Conservation (phyloP, 306 rosid genomes). For the Corylus americana region DNA sequence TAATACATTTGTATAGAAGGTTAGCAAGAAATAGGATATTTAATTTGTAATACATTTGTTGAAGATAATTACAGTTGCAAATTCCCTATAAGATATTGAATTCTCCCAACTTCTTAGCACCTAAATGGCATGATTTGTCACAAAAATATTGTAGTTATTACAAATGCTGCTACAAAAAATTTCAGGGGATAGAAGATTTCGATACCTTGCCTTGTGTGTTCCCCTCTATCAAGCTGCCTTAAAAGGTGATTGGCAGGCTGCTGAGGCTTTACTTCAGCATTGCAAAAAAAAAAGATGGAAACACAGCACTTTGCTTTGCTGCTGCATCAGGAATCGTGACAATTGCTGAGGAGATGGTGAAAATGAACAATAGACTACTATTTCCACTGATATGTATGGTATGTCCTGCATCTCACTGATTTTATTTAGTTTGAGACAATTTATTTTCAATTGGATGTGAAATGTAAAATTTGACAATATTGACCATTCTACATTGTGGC, state of each 20-base stretch:
- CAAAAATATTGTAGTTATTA: neutral
- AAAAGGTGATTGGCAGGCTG: neutral
- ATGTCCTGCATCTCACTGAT: neutral
- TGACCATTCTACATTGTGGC: neutral
- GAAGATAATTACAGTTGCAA: too few relatives aligned
- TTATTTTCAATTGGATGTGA: neutral
- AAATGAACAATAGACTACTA: neutral
- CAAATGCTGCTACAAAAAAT: neutral
- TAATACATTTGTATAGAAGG: too few relatives aligned
- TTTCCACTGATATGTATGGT: conserved; percentile 8
- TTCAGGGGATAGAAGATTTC: neutral
- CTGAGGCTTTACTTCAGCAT: neutral
- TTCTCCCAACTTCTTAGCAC: neutral
- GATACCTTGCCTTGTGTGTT: neutral
- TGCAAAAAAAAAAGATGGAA: neutral
- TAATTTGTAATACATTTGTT: too few relatives aligned
- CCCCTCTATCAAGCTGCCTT: neutral
- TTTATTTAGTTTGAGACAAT: neutral
- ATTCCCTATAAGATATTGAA: neutral
- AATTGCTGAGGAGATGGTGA: neutral
- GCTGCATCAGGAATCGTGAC: neutral
- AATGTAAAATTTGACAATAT: neutral
- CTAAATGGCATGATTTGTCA: neutral
- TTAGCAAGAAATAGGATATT: too few relatives aligned
- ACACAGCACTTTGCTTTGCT: neutral